Conservation (phyloP, 2,329 filamentous ascomycete genomes). For the Knoxdaviesia capensis region DNA sequence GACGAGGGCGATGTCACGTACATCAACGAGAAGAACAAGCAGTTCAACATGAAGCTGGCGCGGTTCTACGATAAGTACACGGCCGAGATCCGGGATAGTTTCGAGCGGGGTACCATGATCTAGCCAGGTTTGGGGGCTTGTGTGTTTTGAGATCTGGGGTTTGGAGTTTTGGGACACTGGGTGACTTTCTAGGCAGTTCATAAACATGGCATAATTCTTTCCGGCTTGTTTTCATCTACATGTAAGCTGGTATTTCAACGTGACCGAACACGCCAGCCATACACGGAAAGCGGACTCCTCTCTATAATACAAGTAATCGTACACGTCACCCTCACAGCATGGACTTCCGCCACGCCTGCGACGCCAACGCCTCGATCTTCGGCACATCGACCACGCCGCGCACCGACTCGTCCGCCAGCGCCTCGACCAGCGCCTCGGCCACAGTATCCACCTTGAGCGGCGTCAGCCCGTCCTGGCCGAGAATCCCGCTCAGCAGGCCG, state of each 20-base stretch:
- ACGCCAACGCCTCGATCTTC: slow-evolving; percentile 65
- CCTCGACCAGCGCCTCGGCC: slow-evolving; percentile 77
- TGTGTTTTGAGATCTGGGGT: slow-evolving; percentile 3
- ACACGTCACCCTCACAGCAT: slow-evolving; percentile 46
- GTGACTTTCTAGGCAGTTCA: too few relatives aligned
- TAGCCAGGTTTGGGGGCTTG: slow-evolving; percentile 19
- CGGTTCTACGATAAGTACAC: slow-evolving; percentile 99
- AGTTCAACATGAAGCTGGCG: slow-evolving; percentile 94
- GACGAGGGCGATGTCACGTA: slow-evolving; percentile 89
- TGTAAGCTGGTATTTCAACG: too few relatives aligned
- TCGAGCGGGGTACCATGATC: slow-evolving; percentile 93
- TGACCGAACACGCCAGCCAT: too few relatives aligned
- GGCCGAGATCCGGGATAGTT: slow-evolving; percentile 87
- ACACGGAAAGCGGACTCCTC: too few relatives aligned
- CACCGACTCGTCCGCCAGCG: slow-evolving; percentile 51
- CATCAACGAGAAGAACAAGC: slow-evolving; percentile 99
- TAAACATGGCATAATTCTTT: neutral
- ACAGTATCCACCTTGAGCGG: slow-evolving; percentile 76
- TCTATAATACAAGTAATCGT: too few relatives aligned
- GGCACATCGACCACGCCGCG: slow-evolving; percentile 59
- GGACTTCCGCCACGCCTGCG: slow-evolving; percentile 66
- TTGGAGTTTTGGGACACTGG: neutral
- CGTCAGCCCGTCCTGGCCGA: slow-evolving; percentile 70
- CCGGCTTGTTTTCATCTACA: slow-evolving; percentile 3
- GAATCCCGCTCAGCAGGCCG: slow-evolving; percentile 51